phyloP scores from a whole-genome alignment of 306 rosid genomes.

The Neltuma alba region DNA sequence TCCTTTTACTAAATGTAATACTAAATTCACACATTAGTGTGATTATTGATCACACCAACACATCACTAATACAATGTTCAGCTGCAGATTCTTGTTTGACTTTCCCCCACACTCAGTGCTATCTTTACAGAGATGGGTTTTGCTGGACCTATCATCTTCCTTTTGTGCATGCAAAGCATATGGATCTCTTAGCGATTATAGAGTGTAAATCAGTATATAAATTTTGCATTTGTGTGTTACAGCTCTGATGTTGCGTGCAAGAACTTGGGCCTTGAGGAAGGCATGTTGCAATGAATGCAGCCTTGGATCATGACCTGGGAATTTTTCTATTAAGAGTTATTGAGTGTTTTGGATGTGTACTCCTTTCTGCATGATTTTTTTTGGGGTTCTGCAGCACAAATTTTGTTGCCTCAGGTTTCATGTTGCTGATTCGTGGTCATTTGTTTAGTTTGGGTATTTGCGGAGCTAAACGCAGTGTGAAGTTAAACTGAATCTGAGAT shows the following conservation, averaged over 20 bases:
- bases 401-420: conserved; percentile 46
- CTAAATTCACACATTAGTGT: not conserved
- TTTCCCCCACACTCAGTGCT: not conserved
- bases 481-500: conserved; percentile 38
- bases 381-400: conserved; percentile 50
- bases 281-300: conserved; percentile 74
- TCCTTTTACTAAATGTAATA: not conserved
- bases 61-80: not conserved
- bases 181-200: conserved; percentile 62
- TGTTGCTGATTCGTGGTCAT: conserved; percentile 45
- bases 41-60: not conserved
- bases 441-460: conserved; percentile 44
- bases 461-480: conserved; percentile 42
- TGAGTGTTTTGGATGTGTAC: conserved; percentile 48
- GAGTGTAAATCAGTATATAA: conserved; percentile 70
- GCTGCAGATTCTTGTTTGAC: not conserved
- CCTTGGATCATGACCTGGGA: conserved; percentile 66
- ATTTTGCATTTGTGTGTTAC: conserved; percentile 88
- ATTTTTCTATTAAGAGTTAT: conserved; percentile 48
- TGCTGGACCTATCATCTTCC: conserved; percentile 39
- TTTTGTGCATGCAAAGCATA: conserved; percentile 42
- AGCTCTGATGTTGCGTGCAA: conserved; percentile 58
- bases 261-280: conserved; percentile 83
- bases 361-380: conserved; percentile 48
- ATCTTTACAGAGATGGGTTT: conserved; percentile 28